A percentile compares a stretch with the other conserved stretches of the same genome.
Conservation (phyloP, 331 rosid genomes). For the Cydonia oblonga region DNA sequence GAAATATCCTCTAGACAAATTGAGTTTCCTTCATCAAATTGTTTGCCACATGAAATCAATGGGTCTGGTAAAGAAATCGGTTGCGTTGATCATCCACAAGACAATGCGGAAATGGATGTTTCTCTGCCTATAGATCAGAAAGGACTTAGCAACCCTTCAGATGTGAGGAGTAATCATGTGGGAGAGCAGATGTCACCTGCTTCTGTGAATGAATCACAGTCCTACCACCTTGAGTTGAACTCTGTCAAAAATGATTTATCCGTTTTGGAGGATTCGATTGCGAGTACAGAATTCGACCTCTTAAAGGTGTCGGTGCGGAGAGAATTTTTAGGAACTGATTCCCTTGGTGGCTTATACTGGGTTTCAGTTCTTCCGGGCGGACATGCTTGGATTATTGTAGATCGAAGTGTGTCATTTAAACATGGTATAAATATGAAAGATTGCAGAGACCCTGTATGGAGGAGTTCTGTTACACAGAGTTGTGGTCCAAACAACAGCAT, state of each 20-base stretch:
- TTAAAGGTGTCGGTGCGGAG: constrained; percentile 60
- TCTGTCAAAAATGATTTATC: constrained; percentile 47
- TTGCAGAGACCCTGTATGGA: constrained; percentile 12
- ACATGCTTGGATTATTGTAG: constrained; percentile 47
- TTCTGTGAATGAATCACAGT: constrained; percentile 41
- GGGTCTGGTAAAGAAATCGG: constrained; percentile 30
- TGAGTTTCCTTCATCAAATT: constrained; percentile 30
- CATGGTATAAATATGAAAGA: constrained; percentile 20
- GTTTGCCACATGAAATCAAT: constrained; percentile 43
- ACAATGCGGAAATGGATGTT: constrained; percentile 28
- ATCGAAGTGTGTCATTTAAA: constrained; percentile 38
- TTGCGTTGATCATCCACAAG: constrained; percentile 35
- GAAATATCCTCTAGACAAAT: constrained; percentile 24
- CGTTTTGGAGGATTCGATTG: constrained; percentile 54
- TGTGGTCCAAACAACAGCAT: constrained; percentile 20
- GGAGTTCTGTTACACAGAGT: constrained; percentile 22
- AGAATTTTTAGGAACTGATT: constrained; percentile 78
- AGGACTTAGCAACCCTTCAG: constrained; percentile 30
- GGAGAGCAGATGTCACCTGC: constrained; percentile 7
- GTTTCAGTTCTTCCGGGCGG: constrained; percentile 44
- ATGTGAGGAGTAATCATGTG: constrained; percentile 24
- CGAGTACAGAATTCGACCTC: constrained; percentile 45
- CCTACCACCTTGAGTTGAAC: constrained; percentile 55
- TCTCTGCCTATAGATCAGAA: constrained; percentile 36
- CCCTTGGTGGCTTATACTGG: constrained; percentile 72